Conservation (phyloP, 495 filamentous ascomycete genomes). For the Margaritispora aquatica region DNA sequence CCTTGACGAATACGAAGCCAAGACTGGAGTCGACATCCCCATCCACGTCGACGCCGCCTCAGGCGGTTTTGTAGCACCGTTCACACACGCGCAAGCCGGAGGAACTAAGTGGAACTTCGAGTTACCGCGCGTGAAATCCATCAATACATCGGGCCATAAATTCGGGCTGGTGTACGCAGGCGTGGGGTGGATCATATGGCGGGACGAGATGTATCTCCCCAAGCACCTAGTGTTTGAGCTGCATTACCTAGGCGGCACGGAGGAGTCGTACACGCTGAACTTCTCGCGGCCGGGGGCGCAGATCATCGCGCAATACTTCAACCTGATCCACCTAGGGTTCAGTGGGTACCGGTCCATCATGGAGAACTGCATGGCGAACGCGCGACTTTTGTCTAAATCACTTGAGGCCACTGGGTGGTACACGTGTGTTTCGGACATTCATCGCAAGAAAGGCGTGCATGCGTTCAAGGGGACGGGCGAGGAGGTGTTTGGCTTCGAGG, state of each 20-base stretch:
- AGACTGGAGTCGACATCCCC: slow-evolving; percentile 60
- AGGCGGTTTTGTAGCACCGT: slow-evolving; percentile 69
- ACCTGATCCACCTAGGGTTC: slow-evolving; percentile 68
- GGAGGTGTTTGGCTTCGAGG: slow-evolving; percentile 28
- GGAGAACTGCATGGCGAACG: slow-evolving; percentile 66
- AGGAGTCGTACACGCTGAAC: slow-evolving; percentile 69
- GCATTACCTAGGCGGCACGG: slow-evolving; percentile 69
- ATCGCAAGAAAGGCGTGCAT: slow-evolving; percentile 38
- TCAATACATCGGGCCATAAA: slow-evolving; percentile 71
- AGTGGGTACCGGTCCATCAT: slow-evolving; percentile 59
- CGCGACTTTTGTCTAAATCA: slow-evolving; percentile 58
- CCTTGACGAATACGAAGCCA: slow-evolving; percentile 57
- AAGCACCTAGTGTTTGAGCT: slow-evolving; percentile 67
- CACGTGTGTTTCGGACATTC: slow-evolving; percentile 63
- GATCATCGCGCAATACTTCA: slow-evolving; percentile 71
- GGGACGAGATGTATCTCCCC: slow-evolving; percentile 61
- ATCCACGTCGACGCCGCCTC: slow-evolving; percentile 73
- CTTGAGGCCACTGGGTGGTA: slow-evolving; percentile 68
- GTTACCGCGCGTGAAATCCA: slow-evolving; percentile 66
- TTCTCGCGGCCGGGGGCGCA: slow-evolving; percentile 70
- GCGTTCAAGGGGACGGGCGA: slow-evolving; percentile 28
- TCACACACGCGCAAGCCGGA: slow-evolving; percentile 55
- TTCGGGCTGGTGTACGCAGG: slow-evolving; percentile 69
- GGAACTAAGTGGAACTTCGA: slow-evolving; percentile 63
- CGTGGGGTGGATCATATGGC: slow-evolving; percentile 72